Conservation (phyloP, 179 eudicot species). For the Spergularia azorica region DNA sequence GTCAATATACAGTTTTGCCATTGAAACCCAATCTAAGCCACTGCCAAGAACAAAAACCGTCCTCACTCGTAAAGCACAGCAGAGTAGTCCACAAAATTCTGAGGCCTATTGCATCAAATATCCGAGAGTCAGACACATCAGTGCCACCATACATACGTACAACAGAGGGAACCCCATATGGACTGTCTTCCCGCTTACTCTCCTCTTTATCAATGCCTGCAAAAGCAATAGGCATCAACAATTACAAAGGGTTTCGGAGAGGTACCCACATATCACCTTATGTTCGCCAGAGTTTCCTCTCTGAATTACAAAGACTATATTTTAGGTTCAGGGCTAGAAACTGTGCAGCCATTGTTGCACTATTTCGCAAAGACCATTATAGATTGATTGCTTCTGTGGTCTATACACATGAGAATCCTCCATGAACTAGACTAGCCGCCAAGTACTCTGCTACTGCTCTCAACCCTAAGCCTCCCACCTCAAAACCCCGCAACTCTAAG, state of each 20-base stretch:
- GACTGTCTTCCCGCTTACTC: constrained; percentile 31
- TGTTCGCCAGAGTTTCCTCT: too few species aligned
- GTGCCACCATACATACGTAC: constrained; percentile 48
- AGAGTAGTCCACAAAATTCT: background rate
- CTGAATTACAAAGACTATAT: too few species aligned
- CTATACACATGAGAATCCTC: too few species aligned
- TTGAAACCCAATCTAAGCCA: background rate
- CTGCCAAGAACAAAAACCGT: constrained; percentile 8
- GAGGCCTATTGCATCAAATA: constrained; percentile 34
- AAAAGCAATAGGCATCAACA: background rate
- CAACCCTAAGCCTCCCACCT: too few species aligned
- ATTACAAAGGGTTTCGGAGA: background rate
- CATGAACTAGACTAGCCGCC: too few species aligned
- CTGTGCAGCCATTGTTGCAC: too few species aligned
- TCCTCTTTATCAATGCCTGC: constrained; percentile 36
- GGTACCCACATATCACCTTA: background rate
- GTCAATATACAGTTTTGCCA: constrained; percentile 19
- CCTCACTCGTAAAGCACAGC: background rate
- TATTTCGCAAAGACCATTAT: too few species aligned
- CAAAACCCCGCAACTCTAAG: too few species aligned
- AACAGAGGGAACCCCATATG: constrained; percentile 43
- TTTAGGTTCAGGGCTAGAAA: too few species aligned
- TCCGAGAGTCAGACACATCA: constrained; percentile 40
- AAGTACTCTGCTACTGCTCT: too few species aligned
- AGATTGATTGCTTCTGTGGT: too few species aligned